Evolutionary conservation across 768 basidiomycete genomes (phyloP), one percentile per base, ranked within the genome.

Genomic region (Podaxis rugospora): DNA sequence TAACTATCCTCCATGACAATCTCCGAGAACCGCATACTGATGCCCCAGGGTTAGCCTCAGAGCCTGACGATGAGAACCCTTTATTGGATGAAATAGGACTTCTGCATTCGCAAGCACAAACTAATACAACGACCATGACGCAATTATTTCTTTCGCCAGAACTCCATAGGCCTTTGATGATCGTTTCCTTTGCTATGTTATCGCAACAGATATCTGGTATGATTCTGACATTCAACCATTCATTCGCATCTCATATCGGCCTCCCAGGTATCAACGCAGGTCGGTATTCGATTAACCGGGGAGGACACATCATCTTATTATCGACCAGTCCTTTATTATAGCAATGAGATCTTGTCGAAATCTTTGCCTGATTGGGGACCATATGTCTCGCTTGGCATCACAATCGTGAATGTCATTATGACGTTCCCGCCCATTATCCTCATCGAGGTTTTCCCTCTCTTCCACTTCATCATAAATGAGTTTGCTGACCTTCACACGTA

Each of bases 381-480:
- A 18, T 89, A 92, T 65, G 83, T 95, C 18, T 94, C 93, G 1
- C 72, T 97, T 2, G 89, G 87, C 16, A 91, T 96, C 54, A 90
- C 93, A 0, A 68, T 92, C 35, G 85, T 95, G 62, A 97, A 97
- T 69, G 88, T 88, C 73, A 77, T 74, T 71, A 88, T 88, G 86
- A 89, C 90, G 0, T 89, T 94, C 70, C 91, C 93, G 6, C 89
- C 94, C 3, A 89, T 97, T 39, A 76, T 94, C 63, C 79, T 97
- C 40, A 89, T 96, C 55, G 93, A 95, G 76, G 93, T 91, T 58
- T 47, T 77, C 69, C n/a, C 23, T 25, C 50, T 56, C 9, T 36
- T 32, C 32, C 7, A 25, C 39, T 40, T 14, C 16, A 11, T 39
- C 51, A 44, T 57, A 62, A 14, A n/a, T 13, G 21, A 37, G 51